These are phyloP conservation scores for Ophiorrhiza pumila DNA, from an alignment of 257 asterid genomes.

Conservation along the genomic window DNA sequence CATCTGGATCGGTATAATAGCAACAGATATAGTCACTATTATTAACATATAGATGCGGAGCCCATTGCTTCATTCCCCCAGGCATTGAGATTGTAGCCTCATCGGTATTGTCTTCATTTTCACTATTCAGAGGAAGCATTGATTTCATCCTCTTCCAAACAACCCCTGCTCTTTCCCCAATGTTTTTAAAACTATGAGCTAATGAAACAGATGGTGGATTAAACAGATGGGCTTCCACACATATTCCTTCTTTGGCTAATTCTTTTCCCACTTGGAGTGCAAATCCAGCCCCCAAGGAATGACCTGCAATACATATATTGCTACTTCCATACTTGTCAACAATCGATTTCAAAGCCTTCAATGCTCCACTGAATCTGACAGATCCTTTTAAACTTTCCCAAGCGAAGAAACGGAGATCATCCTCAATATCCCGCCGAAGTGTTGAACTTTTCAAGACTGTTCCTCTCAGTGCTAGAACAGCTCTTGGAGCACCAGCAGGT, in stretches of 20 bases:
- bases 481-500: slow-evolving; percentile 91
- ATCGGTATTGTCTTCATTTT: slow-evolving; percentile 24
- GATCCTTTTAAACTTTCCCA: slow-evolving; percentile 95
- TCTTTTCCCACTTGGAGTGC: slow-evolving; percentile 96
- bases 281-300: slow-evolving; percentile 93
- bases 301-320: slow-evolving; percentile 79
- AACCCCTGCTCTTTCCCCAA: slow-evolving; percentile 70
- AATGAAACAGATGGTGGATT: slow-evolving; percentile 95
- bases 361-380: slow-evolving; percentile 57
- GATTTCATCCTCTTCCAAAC: slow-evolving; percentile 71
- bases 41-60: slow-evolving; percentile 83
- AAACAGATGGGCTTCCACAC: slow-evolving; percentile 88
- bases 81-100: slow-evolving; percentile 24
- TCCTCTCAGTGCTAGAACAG: slow-evolving; percentile 79
- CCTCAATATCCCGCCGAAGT: slow-evolving; percentile 82
- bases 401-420: slow-evolving; percentile 86
- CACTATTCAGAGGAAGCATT: slow-evolving; percentile 49
- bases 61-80: slow-evolving; percentile 68
- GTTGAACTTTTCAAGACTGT: slow-evolving; percentile 79
- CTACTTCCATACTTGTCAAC: slow-evolving; percentile 68
- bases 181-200: slow-evolving; percentile 65
- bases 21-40: slow-evolving; percentile 94
- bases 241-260: slow-evolving; percentile 87
- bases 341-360: slow-evolving; percentile 50
- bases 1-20: slow-evolving; percentile 63